Percentiles rank a stretch among this genome's conserved stretches.
These are phyloP conservation scores for Lentinus brumalis DNA, from an alignment of 768 basidiomycete genomes.

Conservation along the genomic window DNA sequence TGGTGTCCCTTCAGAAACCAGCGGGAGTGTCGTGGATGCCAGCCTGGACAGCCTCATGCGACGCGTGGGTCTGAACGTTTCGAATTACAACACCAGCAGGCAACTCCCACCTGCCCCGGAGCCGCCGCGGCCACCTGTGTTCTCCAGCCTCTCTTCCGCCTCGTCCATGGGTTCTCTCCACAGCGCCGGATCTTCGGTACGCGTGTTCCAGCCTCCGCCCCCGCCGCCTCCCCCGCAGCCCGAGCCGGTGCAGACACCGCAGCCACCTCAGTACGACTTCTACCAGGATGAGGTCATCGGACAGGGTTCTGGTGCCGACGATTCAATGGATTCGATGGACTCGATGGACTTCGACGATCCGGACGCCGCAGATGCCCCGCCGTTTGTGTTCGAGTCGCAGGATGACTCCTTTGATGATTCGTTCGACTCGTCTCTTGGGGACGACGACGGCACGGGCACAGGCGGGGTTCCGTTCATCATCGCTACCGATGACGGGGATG, in stretches of 20 bases:
- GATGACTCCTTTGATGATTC: constrained; percentile 42
- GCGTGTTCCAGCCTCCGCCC: not conserved
- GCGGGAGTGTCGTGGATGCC: constrained; percentile 51
- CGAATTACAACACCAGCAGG: constrained; percentile 6
- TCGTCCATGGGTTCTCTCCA: constrained; percentile 15
- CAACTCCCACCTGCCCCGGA: not conserved
- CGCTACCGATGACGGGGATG: constrained; percentile 43
- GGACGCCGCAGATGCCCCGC: constrained; percentile 65
- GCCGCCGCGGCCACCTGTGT: constrained; percentile 3
- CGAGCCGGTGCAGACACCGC: constrained; percentile 26
- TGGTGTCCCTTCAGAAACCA: constrained; percentile 30
- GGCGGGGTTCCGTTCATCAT: constrained; percentile 53
- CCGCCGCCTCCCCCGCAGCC: constrained; percentile 7
- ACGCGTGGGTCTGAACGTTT: constrained; percentile 53
- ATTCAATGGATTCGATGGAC: constrained; percentile 57
- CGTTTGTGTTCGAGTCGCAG: constrained; percentile 65
- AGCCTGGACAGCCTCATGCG: constrained; percentile 74
- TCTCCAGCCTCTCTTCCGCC: constrained; percentile 17
- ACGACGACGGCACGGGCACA: constrained; percentile 40
- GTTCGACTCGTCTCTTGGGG: constrained; percentile 58
- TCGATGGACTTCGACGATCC: constrained; percentile 53
- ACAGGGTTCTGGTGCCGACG: constrained; percentile 35
- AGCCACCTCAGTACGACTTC: constrained; percentile 26
- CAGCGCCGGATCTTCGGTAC: constrained; percentile 3
- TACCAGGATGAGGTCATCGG: constrained; percentile 30